Base-by-base conservation (phyloP, 805 yeast species). In the Metschnikowia bowlesiae region DNA sequence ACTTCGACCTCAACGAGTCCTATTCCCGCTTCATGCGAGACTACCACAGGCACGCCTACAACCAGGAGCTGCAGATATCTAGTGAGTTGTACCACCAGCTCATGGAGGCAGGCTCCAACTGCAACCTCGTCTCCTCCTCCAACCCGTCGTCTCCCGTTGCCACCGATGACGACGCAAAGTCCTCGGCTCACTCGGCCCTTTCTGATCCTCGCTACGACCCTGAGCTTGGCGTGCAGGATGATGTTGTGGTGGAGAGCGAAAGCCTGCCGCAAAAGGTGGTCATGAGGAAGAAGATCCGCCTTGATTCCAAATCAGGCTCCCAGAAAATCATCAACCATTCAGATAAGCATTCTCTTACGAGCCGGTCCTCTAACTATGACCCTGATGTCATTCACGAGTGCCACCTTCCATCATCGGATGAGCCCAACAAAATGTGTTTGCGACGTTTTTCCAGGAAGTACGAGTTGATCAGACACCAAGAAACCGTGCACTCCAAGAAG, bases 401-500 rank as follows among this genome's bases (percentile, higher is more conserved):
- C 57, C 77, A 71, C 52, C 62, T 74, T 34, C 73, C 77, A 3
- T 69, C 75, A 1, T 70, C 76, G 5, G 78, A 73, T 47, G 76
- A 71, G 43, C 72, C 75, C 3, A 62, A 65, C 35, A 66, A 66
- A 53, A 53, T 69, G 46, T 74, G 78, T 51, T 61, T 71, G 53
- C 69, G 78, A 43, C 60, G 77, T 30, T 74, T 74, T 53, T 70
- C 76, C 22, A 61, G 78, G 46, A 96, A 97, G 16, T 92, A 92
- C 65, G 99, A 92, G 71, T 75, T 92, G 62, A 86, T 91, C 28
- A 81, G 99, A 60, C 99, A 92, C 68, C 97, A 92, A 67, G 96
- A 92, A 62, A 94, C 98, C 0, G 91, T 92, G 48, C 99, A 92
- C 67, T 94, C 97, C 1, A 78, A 87, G 44, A 86, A 85, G 65